phyloP scores from a whole-genome alignment of 108 stramenopile species.

The Nannochloropsis salina region DNA sequence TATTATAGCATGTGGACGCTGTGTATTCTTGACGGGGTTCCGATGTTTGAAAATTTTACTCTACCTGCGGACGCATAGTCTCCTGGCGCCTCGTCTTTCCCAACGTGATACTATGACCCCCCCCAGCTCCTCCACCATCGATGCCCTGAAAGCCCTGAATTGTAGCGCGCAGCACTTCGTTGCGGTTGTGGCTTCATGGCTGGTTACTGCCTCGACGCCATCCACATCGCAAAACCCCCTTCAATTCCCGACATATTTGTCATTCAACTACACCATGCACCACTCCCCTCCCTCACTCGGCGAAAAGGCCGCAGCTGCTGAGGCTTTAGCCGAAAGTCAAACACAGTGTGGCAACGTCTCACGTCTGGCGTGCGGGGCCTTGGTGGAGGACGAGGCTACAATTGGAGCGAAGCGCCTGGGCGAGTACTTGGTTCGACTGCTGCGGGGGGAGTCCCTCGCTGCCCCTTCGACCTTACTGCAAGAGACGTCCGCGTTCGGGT shows the following conservation, averaged over 20 bases:
- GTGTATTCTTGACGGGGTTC: too few relatives aligned
- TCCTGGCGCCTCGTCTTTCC: too few relatives aligned
- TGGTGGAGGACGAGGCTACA: background rate
- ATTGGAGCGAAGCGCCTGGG: background rate
- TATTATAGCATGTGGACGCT: too few relatives aligned
- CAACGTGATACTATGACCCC: background rate
- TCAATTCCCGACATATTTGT: background rate
- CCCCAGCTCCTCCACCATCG: background rate
- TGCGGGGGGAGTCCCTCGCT: background rate
- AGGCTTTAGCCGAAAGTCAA: background rate
- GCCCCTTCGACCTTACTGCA: background rate
- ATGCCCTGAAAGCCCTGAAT: background rate
- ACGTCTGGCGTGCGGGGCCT: background rate
- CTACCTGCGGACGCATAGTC: too few relatives aligned
- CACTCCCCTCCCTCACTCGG: background rate
- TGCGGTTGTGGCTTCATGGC: background rate
- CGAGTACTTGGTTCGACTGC: conserved; percentile 11
- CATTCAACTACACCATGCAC: background rate
- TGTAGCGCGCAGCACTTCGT: background rate
- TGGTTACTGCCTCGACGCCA: background rate
- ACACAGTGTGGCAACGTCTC: background rate
- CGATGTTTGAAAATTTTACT: too few relatives aligned
- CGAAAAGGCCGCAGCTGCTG: background rate
- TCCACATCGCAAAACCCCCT: background rate
- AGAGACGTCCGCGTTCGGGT: background rate